Conservation (phyloP, 345 rosid genomes). For the Populus davidiana region DNA sequence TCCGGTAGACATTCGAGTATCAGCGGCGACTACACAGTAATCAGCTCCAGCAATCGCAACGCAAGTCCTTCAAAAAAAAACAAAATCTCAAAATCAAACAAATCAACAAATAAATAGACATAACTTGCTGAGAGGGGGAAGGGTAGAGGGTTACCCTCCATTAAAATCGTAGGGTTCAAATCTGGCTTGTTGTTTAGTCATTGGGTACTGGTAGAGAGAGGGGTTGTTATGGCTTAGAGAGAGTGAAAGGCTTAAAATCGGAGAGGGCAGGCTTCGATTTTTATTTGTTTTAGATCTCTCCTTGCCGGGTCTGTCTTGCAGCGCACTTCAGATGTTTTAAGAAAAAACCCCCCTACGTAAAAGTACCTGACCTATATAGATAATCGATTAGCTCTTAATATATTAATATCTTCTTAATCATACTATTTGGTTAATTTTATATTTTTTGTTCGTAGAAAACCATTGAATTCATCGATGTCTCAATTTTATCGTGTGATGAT, state of each 20-base stretch:
- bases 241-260: not conserved
- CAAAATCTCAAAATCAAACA: not conserved
- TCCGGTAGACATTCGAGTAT: conserved; percentile 94
- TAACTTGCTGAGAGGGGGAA: not conserved
- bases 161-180: conserved; percentile 97
- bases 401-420: too few relatives aligned
- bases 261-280: not conserved
- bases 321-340: not conserved
- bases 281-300: not conserved
- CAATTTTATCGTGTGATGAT: too few relatives aligned
- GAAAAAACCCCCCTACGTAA: too few relatives aligned
- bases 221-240: not conserved
- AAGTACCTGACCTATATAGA: too few relatives aligned
- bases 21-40: conserved; percentile 94
- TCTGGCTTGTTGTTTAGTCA: conserved; percentile 77
- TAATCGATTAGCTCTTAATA: too few relatives aligned
- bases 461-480: too few relatives aligned
- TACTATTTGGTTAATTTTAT: too few relatives aligned
- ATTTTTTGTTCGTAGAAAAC: too few relatives aligned
- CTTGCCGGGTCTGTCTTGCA: not conserved
- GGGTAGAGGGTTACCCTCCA: conserved; percentile 66
- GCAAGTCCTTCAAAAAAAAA: conserved; percentile 52
- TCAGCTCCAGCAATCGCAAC: conserved; percentile 94
- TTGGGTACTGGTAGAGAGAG: conserved; percentile 25
- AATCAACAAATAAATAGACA: not conserved